Percentiles rank a stretch among this genome's conserved stretches.
Evolutionary conservation across 805 yeast species (phyloP).

Genomic region (Deakozyma indianensis): DNA sequence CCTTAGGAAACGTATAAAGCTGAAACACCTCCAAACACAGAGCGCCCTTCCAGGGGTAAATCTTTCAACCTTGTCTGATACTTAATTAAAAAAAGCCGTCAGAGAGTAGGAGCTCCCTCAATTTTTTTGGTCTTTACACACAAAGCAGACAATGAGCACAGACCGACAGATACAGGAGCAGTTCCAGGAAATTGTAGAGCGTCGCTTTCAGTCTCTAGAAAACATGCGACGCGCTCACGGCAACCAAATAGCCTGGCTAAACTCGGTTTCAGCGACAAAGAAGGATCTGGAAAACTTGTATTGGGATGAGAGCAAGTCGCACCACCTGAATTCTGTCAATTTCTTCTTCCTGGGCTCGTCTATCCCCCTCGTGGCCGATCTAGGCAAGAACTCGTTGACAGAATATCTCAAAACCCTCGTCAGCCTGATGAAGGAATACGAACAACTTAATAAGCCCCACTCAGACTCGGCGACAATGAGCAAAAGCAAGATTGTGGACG

Average conservation of each 20-base stretch:
- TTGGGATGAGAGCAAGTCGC: conserved; percentile 5
- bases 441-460: conserved; percentile 3
- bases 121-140: no score
- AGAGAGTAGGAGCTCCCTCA: no score
- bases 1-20: no score
- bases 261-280: conserved; percentile 8
- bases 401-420: conserved; percentile 9
- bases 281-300: conserved; percentile 8
- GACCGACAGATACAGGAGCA: background rate
- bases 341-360: conserved; percentile 14
- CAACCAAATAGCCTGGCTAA: conserved; percentile 7
- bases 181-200: background rate
- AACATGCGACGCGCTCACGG: background rate
- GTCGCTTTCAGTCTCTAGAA: background rate
- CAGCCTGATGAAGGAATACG: conserved; percentile 11
- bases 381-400: conserved; percentile 4
- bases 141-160: background rate
- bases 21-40: no score
- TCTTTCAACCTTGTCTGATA: no score
- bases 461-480: conserved; percentile 6
- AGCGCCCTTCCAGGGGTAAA: no score
- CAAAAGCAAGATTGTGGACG: conserved; percentile 10
- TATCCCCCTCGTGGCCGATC: conserved; percentile 6
- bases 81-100: no score
- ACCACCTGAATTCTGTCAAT: conserved; percentile 5